Evolutionary conservation across 2,329 filamentous ascomycete species (phyloP).

Genomic region (Bipolaris bicolor): DNA sequence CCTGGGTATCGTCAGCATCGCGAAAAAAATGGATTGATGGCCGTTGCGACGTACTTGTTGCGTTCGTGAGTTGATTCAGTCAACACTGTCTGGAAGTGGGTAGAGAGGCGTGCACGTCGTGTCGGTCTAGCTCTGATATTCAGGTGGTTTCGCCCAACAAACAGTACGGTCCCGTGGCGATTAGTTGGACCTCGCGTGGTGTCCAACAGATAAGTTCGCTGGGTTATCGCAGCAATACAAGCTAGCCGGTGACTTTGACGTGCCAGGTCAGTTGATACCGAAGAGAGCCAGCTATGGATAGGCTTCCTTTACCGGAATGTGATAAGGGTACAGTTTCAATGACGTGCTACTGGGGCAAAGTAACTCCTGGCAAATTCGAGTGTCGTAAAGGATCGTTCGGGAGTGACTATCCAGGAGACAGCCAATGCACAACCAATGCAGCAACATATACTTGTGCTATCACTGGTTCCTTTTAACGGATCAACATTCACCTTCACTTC

Average conservation of each 20-base stretch:
- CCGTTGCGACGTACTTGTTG: slow-evolving; percentile 22
- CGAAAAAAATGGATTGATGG: not conserved
- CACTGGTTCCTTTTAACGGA: slow-evolving; percentile 26
- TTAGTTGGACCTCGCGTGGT: slow-evolving; percentile 26
- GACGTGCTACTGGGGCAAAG: not conserved
- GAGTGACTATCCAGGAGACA: slow-evolving; percentile 4
- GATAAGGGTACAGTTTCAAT: not conserved
- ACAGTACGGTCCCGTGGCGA: slow-evolving; percentile 31
- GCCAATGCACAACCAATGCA: slow-evolving; percentile 16
- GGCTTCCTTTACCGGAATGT: slow-evolving; percentile 1
- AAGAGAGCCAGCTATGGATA: not conserved
- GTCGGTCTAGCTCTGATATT: slow-evolving; percentile 16
- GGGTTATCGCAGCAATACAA: slow-evolving; percentile 24
- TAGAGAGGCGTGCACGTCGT: slow-evolving; percentile 19
- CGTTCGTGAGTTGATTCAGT: slow-evolving; percentile 1
- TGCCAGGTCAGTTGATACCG: slow-evolving; percentile 29
- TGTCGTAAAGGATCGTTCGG: not conserved
- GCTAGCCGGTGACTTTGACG: slow-evolving; percentile 22
- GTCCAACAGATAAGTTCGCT: slow-evolving; percentile 30
- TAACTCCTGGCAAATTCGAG: not conserved
- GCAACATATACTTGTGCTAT: slow-evolving; percentile 24
- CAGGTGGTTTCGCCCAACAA: slow-evolving; percentile 31
- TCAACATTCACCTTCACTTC: slow-evolving; percentile 22
- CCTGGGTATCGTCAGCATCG: slow-evolving; percentile 15
- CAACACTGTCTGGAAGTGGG: slow-evolving; percentile 6